Evolutionary conservation across 2,329 filamentous ascomycete species (phyloP).

Genomic region (Sclerotinia sclerotiorum): DNA sequence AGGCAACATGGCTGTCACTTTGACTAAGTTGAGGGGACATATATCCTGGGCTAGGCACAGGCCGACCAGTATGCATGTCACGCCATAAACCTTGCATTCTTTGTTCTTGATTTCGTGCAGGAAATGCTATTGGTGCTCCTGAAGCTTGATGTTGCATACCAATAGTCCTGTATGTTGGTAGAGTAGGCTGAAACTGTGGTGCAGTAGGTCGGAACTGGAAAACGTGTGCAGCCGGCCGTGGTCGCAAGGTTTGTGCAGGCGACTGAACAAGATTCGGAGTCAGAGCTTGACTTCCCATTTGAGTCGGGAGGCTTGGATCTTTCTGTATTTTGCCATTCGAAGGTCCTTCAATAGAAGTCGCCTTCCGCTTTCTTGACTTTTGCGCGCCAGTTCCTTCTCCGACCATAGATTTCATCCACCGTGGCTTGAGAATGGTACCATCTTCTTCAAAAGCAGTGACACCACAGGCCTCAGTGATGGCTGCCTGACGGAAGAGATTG

Average conservation of each 20-base stretch:
- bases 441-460: neutral
- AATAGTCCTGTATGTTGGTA: too few species aligned
- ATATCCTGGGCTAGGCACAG: neutral
- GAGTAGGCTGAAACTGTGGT: neutral
- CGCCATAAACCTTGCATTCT: neutral
- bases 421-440: neutral
- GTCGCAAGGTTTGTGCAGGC: neutral
- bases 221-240: neutral
- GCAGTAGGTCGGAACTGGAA: neutral
- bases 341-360: neutral
- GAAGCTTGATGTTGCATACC: too few species aligned
- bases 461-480: conserved; percentile 4
- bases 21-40: neutral
- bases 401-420: neutral
- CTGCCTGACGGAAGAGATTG: conserved; percentile 1
- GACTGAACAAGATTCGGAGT: neutral
- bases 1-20: neutral
- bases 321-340: neutral
- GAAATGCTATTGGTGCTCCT: neutral
- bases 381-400: neutral
- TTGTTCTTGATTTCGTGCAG: neutral
- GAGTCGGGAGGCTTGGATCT: neutral
- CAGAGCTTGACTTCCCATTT: neutral
- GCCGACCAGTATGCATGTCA: too few species aligned
- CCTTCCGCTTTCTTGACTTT: neutral